Conservation (phyloP, 2,329 filamentous ascomycete species). For the Nakataea oryzae region DNA sequence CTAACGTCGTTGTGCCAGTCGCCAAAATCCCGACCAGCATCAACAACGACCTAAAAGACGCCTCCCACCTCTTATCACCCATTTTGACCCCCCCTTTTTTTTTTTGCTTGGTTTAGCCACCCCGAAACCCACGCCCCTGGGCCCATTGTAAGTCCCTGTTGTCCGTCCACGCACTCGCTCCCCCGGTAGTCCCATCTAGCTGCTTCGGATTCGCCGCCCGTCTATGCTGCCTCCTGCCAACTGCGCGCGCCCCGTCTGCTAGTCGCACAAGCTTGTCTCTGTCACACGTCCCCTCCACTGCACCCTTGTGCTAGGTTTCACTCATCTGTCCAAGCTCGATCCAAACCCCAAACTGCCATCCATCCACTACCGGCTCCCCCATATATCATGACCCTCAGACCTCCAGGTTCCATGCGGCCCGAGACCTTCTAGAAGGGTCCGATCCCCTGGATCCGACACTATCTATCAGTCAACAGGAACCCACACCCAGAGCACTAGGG, state of each 20-base stretch:
- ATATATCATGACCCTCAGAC: not conserved
- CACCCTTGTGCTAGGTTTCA: not conserved
- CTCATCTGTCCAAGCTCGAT: not conserved
- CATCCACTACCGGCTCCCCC: not conserved
- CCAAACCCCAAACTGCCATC: not conserved
- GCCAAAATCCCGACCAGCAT: not conserved
- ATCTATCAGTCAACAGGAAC: not conserved
- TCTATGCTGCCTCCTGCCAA: not conserved
- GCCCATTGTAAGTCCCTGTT: not conserved
- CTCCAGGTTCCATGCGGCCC: not conserved
- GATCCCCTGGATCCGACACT: constrained; percentile 2
- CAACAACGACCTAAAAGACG: not conserved
- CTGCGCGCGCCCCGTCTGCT: not conserved
- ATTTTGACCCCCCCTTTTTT: not conserved
- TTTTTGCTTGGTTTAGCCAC: not conserved
- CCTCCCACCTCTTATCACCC: no score
- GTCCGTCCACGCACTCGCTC: not conserved
- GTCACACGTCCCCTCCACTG: not conserved
- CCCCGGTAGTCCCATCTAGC: not conserved
- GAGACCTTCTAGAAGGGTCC: constrained; percentile 14
- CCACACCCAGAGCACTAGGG: not conserved
- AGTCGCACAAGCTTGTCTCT: not conserved
- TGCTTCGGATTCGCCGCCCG: not conserved
- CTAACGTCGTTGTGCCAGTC: not conserved
- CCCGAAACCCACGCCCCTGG: not conserved